Evolutionary conservation across 2,329 filamentous ascomycete species (phyloP).

Genomic region (Proliferodiscus dingleyae): DNA sequence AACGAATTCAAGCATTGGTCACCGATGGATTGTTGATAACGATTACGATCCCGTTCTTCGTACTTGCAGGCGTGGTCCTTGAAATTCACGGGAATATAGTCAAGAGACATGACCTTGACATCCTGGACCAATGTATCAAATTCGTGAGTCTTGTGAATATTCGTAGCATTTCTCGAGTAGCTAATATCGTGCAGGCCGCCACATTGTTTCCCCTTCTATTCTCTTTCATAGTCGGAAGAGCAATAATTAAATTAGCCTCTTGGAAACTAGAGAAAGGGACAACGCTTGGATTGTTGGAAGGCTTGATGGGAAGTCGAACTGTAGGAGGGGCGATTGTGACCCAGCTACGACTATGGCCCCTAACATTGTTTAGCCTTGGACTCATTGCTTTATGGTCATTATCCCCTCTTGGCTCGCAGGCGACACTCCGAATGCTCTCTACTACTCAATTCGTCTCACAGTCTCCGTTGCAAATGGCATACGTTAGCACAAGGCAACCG

Average conservation of each 20-base stretch:
- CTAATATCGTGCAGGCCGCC: constrained; percentile 5
- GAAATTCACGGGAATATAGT: constrained; percentile 1
- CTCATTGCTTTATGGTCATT: constrained; percentile 8
- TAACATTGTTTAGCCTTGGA: constrained; percentile 3
- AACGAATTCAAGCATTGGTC: not conserved
- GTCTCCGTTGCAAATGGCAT: constrained; percentile 5
- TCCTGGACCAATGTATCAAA: constrained; percentile 3
- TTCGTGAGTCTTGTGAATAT: constrained; percentile 4
- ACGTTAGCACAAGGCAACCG: constrained; percentile 15
- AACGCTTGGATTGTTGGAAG: constrained; percentile 12
- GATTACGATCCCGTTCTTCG: constrained; percentile 5
- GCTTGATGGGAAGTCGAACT: constrained; percentile 9
- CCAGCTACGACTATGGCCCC: constrained; percentile 6
- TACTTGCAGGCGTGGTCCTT: constrained; percentile 2
- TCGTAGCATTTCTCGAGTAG: not conserved
- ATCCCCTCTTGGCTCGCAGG: constrained; percentile 10
- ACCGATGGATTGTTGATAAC: not conserved
- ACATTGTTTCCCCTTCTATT: constrained; percentile 12
- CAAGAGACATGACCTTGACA: not conserved
- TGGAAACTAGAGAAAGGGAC: constrained; percentile 11
- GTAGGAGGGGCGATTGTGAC: constrained; percentile 8
- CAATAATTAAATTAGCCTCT: constrained; percentile 7
- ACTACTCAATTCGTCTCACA: not conserved
- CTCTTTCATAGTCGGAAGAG: constrained; percentile 10
- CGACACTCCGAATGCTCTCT: constrained; percentile 14